Conservation (phyloP, 2,329 filamentous ascomycete species). For the Colletotrichum phormii region DNA sequence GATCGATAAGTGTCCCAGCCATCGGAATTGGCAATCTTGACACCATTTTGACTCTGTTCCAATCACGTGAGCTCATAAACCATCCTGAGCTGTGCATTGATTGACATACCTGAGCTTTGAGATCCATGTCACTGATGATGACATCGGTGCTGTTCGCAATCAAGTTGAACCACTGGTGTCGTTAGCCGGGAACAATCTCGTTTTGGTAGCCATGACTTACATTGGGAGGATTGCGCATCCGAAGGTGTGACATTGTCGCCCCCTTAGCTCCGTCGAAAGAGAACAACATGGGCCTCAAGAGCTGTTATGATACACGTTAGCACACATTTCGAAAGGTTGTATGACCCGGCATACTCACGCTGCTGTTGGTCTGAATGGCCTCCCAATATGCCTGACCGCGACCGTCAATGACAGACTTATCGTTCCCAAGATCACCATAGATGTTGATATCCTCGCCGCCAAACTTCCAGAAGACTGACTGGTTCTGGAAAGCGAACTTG, state of each 20-base stretch:
- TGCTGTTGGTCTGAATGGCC: conserved; percentile 32
- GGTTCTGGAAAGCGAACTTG: conserved; percentile 74
- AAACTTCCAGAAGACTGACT: conserved; percentile 54
- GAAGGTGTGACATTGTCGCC: conserved; percentile 32
- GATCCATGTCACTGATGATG: conserved; percentile 71
- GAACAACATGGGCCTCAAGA: conserved; percentile 26
- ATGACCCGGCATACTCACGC: background rate
- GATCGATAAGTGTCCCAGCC: conserved; percentile 67
- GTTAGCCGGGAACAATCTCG: background rate
- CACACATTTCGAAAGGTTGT: too few relatives aligned
- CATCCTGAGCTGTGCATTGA: conserved; percentile 48
- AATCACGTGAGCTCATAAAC: background rate
- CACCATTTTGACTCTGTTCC: conserved; percentile 58
- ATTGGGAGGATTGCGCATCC: conserved; percentile 66
- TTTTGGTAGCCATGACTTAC: conserved; percentile 18
- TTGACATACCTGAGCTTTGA: conserved; percentile 45
- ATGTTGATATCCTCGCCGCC: conserved; percentile 64
- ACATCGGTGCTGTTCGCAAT: conserved; percentile 75
- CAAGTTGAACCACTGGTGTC: conserved; percentile 59
- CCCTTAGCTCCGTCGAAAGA: conserved; percentile 26
- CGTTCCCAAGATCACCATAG: conserved; percentile 62
- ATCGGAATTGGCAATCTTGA: conserved; percentile 74
- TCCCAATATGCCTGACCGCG: conserved; percentile 63
- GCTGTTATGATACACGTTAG: background rate
- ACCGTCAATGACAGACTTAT: conserved; percentile 61